Conservation (phyloP, 768 basidiomycete genomes). For the Mycena sanguinolenta region DNA sequence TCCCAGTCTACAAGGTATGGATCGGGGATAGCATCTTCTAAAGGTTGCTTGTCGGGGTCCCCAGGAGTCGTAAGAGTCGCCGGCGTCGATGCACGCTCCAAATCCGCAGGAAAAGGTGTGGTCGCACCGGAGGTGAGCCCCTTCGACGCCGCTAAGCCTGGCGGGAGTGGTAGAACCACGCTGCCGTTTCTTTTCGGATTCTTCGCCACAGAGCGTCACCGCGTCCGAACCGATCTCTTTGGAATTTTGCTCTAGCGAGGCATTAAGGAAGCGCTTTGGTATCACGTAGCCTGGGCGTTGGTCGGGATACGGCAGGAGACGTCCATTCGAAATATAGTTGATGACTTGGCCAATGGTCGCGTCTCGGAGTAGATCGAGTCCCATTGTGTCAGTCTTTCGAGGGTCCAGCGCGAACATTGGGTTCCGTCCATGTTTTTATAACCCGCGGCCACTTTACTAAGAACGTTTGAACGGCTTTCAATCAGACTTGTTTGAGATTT, state of each 20-base stretch:
- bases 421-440: too few species aligned
- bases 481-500: too few species aligned
- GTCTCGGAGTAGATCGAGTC: slow-evolving; percentile 22
- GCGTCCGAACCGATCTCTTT: not conserved
- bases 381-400: not conserved
- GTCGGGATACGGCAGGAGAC: slow-evolving; percentile 13
- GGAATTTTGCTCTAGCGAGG: not conserved
- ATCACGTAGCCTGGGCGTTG: slow-evolving; percentile 12
- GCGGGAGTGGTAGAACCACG: not conserved
- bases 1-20: slow-evolving; percentile 44
- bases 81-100: not conserved
- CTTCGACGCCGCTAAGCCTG: not conserved
- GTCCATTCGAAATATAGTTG: slow-evolving; percentile 10
- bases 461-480: too few species aligned
- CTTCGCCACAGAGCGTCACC: not conserved
- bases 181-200: not conserved
- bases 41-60: not conserved
- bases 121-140: not conserved
- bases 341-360: slow-evolving; percentile 22
- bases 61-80: not conserved
- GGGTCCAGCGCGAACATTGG: too few species aligned
- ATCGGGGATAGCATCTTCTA: slow-evolving; percentile 26
- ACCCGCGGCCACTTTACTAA: too few species aligned
- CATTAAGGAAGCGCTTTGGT: slow-evolving; percentile 5
- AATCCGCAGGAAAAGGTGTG: not conserved